A percentile compares a stretch with the other conserved stretches of the same genome.
Conservation (phyloP, 306 rosid genomes). For the Glycine latifolia region DNA sequence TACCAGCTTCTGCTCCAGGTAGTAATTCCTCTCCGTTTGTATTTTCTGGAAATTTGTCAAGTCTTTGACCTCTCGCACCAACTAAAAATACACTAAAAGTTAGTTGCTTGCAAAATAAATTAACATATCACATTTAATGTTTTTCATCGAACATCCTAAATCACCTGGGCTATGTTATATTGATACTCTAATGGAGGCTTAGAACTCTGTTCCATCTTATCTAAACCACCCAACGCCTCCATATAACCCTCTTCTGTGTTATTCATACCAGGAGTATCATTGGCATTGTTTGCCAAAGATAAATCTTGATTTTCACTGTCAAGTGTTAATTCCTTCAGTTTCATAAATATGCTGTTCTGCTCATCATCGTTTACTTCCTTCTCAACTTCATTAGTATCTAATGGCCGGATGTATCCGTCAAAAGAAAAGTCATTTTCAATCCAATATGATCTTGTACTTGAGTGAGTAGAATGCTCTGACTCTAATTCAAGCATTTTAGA, state of each 20-base stretch:
- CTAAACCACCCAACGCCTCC: constrained; percentile 41
- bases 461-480: constrained; percentile 40
- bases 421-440: constrained; percentile 49
- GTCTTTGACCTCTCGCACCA: constrained; percentile 73
- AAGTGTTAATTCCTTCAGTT: constrained; percentile 62
- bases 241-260: constrained; percentile 35
- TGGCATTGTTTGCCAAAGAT: constrained; percentile 45
- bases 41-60: constrained; percentile 59
- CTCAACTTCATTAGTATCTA: constrained; percentile 45
- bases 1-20: constrained; percentile 84
- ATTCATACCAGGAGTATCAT: constrained; percentile 42
- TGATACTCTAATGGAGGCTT: constrained; percentile 51
- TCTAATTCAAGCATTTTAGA: constrained; percentile 46
- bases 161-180: constrained; percentile 62
- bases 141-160: constrained; percentile 27
- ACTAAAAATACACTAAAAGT: constrained; percentile 55
- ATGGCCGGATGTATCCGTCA: constrained; percentile 49
- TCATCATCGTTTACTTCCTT: constrained; percentile 56
- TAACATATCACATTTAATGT: constrained; percentile 13
- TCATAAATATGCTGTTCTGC: constrained; percentile 48
- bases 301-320: constrained; percentile 45
- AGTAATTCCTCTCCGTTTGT: constrained; percentile 55
- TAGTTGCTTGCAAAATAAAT: constrained; percentile 38
- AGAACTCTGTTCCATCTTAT: constrained; percentile 53
- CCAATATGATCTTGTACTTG: constrained; percentile 51